Percentiles rank a stretch among this genome's conserved stretches.
phyloP scores from a whole-genome alignment of 2,329 filamentous ascomycete species.

The Cladosporium oxysporum region DNA sequence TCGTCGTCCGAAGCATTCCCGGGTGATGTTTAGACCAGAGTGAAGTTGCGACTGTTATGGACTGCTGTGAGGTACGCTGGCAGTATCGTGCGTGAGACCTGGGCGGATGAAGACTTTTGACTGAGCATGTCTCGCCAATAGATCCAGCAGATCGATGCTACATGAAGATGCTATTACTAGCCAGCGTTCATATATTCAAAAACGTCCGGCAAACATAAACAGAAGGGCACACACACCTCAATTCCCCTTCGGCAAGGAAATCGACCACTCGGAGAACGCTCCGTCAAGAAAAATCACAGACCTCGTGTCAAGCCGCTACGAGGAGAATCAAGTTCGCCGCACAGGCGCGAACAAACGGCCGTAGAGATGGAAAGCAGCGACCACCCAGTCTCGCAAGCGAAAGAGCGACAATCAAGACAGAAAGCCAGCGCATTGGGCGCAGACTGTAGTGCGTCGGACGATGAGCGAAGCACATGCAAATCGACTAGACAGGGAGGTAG shows the following conservation, averaged over 20 bases:
- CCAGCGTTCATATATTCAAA: neutral
- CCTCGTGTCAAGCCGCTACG: neutral
- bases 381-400: neutral
- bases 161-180: neutral
- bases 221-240: neutral
- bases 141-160: neutral
- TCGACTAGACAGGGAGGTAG: neutral
- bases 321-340: too few species aligned
- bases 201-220: neutral
- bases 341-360: neutral
- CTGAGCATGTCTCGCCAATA: neutral
- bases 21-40: too few species aligned
- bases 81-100: neutral
- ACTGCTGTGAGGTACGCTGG: neutral
- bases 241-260: neutral
- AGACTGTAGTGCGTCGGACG: neutral
- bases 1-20: neutral
- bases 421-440: neutral
- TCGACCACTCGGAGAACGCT: neutral
- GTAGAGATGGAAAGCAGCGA: neutral
- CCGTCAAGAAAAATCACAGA: neutral
- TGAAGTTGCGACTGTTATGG: too few species aligned
- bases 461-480: neutral
- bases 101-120: neutral
- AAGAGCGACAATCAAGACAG: neutral